Evolutionary conservation across 176 grass and related monocot genomes (phyloP).

Genomic region (Thinopyrum elongatum): DNA sequence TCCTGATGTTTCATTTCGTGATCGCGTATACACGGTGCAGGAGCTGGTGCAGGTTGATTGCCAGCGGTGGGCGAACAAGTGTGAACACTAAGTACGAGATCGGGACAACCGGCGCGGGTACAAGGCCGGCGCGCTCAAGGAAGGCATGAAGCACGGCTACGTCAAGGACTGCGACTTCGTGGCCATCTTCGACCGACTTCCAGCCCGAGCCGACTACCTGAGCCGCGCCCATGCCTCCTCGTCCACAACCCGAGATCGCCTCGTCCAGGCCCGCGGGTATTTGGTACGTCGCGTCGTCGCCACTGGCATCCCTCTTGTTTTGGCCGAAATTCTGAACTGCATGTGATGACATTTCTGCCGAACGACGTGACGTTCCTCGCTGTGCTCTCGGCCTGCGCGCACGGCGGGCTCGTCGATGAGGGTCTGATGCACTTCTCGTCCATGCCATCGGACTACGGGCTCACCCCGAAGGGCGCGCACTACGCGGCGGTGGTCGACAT

Average conservation of each 20-base stretch:
- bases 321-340: neutral
- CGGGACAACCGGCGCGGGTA: conserved; percentile 72
- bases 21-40: conserved; percentile 12
- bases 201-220: conserved; percentile 83
- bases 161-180: conserved; percentile 68
- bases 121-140: conserved; percentile 90
- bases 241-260: conserved; percentile 76
- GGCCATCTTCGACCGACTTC: conserved; percentile 95
- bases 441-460: conserved; percentile 32
- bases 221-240: conserved; percentile 69
- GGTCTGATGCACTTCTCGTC: conserved; percentile 33
- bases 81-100: conserved; percentile 83
- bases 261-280: conserved; percentile 84
- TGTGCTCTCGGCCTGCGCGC: conserved; percentile 51
- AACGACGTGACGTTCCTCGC: conserved; percentile 56
- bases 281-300: conserved; percentile 26
- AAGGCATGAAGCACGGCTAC: conserved; percentile 84
- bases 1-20: neutral
- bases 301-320: neutral
- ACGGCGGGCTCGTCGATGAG: conserved; percentile 45
- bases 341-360: neutral
- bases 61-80: conserved; percentile 60
- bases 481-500: conserved; percentile 50
- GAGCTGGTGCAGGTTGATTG: conserved; percentile 70
- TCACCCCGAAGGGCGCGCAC: conserved; percentile 33